Percentiles rank a stretch among this genome's conserved stretches.
phyloP scores from a whole-genome alignment of 495 filamentous ascomycete genomes.

The Aspergillus indologenus region DNA sequence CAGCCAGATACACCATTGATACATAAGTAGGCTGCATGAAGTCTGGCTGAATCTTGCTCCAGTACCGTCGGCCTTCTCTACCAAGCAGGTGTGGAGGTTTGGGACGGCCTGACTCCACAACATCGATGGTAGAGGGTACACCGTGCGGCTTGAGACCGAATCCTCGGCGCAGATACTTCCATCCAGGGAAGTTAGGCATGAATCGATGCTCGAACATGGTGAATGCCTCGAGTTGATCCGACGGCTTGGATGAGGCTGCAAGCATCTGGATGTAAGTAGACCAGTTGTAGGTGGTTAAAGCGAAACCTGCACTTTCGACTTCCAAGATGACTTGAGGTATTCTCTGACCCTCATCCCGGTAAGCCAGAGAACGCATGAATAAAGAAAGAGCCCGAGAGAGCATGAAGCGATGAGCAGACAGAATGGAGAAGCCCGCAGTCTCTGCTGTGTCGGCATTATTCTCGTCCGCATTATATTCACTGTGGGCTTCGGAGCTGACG shows the following conservation, averaged over 20 bases:
- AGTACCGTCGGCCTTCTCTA: constrained; percentile 28
- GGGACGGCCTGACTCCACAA: constrained; percentile 17
- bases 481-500: not conserved
- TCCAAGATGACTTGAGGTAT: constrained; percentile 49
- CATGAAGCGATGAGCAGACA: constrained; percentile 55
- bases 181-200: constrained; percentile 73
- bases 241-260: constrained; percentile 34
- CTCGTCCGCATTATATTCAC: not conserved
- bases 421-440: constrained; percentile 29
- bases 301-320: constrained; percentile 60
- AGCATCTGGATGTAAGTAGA: constrained; percentile 49
- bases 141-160: constrained; percentile 29
- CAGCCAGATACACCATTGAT: constrained; percentile 54
- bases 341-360: constrained; percentile 41
- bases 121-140: constrained; percentile 29
- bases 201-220: constrained; percentile 65
- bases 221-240: constrained; percentile 55
- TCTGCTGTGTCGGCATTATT: not conserved
- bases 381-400: constrained; percentile 54
- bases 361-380: constrained; percentile 58
- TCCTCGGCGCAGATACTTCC: constrained; percentile 46
- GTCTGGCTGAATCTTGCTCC: constrained; percentile 36
- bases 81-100: constrained; percentile 28
- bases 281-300: constrained; percentile 56
- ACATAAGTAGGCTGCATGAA: constrained; percentile 51